phyloP scores from a whole-genome alignment of 192 early-diverging fungal genomes.

The Backusella circina region DNA sequence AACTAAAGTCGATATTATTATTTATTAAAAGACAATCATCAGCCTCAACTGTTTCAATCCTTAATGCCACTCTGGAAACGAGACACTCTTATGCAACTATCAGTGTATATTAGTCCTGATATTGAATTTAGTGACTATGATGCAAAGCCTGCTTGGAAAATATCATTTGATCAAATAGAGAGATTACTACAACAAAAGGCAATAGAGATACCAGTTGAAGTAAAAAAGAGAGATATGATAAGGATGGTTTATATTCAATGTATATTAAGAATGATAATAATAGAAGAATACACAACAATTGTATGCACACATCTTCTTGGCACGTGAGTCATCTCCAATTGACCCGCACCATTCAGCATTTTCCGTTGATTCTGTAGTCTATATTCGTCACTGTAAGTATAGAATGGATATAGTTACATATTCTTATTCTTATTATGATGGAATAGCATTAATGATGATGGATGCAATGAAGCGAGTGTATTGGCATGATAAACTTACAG shows the following conservation, averaged over 20 bases:
- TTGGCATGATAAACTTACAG: constrained; percentile 76
- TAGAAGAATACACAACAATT: constrained; percentile 47
- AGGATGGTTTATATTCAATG: not conserved
- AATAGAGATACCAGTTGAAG: not conserved
- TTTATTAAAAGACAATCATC: not conserved
- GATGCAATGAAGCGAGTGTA: constrained; percentile 29
- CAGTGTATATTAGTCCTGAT: constrained; percentile 44
- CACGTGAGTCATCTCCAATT: constrained; percentile 34
- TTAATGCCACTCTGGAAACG: constrained; percentile 29
- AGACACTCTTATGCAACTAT: constrained; percentile 35
- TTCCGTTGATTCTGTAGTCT: constrained; percentile 41
- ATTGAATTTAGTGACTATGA: constrained; percentile 38
- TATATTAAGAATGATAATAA: not conserved
- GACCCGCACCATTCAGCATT: constrained; percentile 37
- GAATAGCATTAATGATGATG: not conserved
- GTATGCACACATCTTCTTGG: constrained; percentile 58
- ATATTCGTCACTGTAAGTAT: constrained; percentile 47
- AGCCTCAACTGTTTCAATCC: not conserved
- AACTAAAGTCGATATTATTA: no score
- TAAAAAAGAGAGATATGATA: constrained; percentile 29
- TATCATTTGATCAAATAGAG: constrained; percentile 26
- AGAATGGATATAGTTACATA: not conserved
- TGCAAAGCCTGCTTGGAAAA: constrained; percentile 36
- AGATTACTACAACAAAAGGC: not conserved
- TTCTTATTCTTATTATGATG: not conserved